These are phyloP conservation scores for Trichoderma sp. DNA, from an alignment of 2,329 filamentous ascomycete genomes.

Conservation along the genomic window DNA sequence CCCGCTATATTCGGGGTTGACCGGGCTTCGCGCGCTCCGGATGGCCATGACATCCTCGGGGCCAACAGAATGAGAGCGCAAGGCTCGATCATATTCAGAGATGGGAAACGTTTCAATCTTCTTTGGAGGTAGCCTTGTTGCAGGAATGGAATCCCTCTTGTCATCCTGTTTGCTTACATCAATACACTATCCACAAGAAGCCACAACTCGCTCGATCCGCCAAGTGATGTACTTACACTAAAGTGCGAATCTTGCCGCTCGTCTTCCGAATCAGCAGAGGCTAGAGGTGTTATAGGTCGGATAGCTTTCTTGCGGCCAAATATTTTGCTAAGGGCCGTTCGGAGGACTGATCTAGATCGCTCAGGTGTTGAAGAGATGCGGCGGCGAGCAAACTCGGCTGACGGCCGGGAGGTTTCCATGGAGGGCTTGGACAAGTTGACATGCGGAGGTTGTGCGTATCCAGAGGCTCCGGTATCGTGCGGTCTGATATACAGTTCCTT, in stretches of 20 bases:
- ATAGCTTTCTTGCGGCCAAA: conserved; percentile 61
- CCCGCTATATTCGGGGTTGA: conserved; percentile 46
- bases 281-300: conserved; percentile 26
- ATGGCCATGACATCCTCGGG: conserved; percentile 57
- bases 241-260: conserved; percentile 41
- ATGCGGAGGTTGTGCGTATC: not conserved
- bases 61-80: conserved; percentile 63
- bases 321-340: conserved; percentile 56
- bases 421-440: not conserved
- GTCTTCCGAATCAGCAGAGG: conserved; percentile 14
- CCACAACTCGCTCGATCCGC: not conserved
- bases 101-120: conserved; percentile 61
- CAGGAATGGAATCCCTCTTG: conserved; percentile 43
- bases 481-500: conserved; percentile 55
- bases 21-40: conserved; percentile 56
- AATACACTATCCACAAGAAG: not conserved
- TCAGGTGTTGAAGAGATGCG: conserved; percentile 16
- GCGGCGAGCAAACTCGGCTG: not conserved
- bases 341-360: conserved; percentile 54
- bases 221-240: conserved; percentile 48
- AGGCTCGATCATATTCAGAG: conserved; percentile 60
- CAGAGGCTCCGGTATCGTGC: not conserved
- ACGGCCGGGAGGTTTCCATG: conserved; percentile 13
- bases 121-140: conserved; percentile 46
- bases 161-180: conserved; percentile 30